Percentiles rank a stretch among this genome's conserved stretches.
Evolutionary conservation across 208 protist genomes (phyloP).

Genomic region (Balamuthia mandrillaris): DNA sequence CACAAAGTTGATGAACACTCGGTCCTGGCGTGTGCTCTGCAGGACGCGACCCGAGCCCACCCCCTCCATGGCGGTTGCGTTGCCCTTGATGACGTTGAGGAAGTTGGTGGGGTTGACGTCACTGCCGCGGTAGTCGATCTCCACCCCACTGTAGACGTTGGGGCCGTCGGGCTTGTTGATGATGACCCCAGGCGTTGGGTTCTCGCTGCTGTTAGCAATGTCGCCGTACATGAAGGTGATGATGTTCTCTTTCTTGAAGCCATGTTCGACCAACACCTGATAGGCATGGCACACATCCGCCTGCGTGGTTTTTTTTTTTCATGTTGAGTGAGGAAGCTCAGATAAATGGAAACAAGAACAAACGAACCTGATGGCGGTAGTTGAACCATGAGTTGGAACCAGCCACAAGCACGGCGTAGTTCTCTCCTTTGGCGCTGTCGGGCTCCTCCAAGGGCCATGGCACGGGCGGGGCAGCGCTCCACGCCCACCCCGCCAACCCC

Average conservation of each 20-base stretch:
- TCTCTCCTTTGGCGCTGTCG: too few relatives aligned
- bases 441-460: too few relatives aligned
- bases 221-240: slow-evolving; percentile 63
- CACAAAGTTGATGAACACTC: slow-evolving; percentile 60
- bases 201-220: slow-evolving; percentile 37
- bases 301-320: slow-evolving; percentile 31
- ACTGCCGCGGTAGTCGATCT: slow-evolving; percentile 48
- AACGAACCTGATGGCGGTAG: slow-evolving; percentile 43
- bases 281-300: slow-evolving; percentile 62
- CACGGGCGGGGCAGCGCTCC: too few relatives aligned
- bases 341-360: background rate
- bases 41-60: slow-evolving; percentile 45
- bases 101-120: slow-evolving; percentile 51
- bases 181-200: slow-evolving; percentile 43
- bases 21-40: slow-evolving; percentile 39
- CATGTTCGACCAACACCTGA: slow-evolving; percentile 51
- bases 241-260: slow-evolving; percentile 44
- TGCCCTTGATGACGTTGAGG: slow-evolving; percentile 31
- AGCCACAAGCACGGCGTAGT: too few relatives aligned
- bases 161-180: slow-evolving; percentile 48
- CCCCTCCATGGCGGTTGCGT: background rate
- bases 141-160: slow-evolving; percentile 50
- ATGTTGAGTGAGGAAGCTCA: background rate
- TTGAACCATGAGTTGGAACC: too few relatives aligned
- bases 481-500: background rate